Evolutionary conservation across 176 grass and related monocot genomes (phyloP).

Genomic region (Oryza coarctata): DNA sequence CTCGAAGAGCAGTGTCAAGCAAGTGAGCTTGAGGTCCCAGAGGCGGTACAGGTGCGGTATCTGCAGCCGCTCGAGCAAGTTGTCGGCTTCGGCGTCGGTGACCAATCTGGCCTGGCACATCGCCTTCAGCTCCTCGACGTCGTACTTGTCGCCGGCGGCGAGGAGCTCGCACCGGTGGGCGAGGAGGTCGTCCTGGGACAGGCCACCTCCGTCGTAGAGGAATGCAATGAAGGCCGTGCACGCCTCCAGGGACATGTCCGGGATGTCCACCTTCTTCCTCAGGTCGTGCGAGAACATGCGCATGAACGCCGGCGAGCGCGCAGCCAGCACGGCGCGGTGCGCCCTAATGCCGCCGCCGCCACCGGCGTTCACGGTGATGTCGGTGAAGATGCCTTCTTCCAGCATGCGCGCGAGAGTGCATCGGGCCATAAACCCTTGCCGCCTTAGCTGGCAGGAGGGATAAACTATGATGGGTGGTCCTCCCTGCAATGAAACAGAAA

Average conservation of each 20-base stretch:
- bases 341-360: conserved; percentile 49
- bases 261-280: conserved; percentile 60
- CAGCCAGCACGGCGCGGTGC: conserved; percentile 41
- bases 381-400: conserved; percentile 44
- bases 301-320: conserved; percentile 50
- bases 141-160: conserved; percentile 53
- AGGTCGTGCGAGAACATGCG: conserved; percentile 71
- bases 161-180: conserved; percentile 45
- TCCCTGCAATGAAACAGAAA: no score
- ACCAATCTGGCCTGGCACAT: conserved; percentile 46
- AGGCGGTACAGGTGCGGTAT: conserved; percentile 46
- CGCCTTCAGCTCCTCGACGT: conserved; percentile 44
- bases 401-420: conserved; percentile 39
- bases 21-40: conserved; percentile 46
- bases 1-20: conserved; percentile 48
- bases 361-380: conserved; percentile 46
- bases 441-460: no score
- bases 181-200: conserved; percentile 39
- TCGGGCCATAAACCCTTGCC: no score
- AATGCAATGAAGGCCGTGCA: conserved; percentile 55
- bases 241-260: conserved; percentile 53
- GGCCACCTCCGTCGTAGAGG: conserved; percentile 31
- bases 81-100: conserved; percentile 40
- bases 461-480: no score
- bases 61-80: conserved; percentile 55